Evolutionary conservation across 108 stramenopile species (phyloP).

Genomic region (Cylindrotheca closterium): DNA sequence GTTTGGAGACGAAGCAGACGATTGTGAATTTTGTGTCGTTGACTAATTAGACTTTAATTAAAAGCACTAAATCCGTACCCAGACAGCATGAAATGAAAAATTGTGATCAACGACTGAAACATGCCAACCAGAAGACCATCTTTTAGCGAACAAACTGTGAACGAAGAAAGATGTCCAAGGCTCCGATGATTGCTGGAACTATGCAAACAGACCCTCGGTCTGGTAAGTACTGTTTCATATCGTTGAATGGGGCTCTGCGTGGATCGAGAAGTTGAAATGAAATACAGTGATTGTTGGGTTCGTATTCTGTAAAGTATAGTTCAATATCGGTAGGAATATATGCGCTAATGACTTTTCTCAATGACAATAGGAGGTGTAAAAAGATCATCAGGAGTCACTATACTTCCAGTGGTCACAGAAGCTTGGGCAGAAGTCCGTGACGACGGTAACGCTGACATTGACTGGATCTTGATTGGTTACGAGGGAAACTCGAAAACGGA

Average conservation of each 20-base stretch:
- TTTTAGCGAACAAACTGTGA: too few species aligned
- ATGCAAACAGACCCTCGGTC: conserved; percentile 80
- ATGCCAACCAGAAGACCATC: too few species aligned
- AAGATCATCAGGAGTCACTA: conserved; percentile 70
- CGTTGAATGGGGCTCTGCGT: too few species aligned
- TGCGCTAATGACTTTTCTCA: conserved; percentile 1
- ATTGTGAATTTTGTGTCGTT: too few species aligned
- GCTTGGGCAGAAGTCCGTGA: conserved; percentile 76
- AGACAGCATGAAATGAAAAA: too few species aligned
- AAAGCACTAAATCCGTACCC: too few species aligned
- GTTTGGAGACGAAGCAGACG: too few species aligned
- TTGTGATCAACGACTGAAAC: too few species aligned
- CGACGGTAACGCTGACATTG: conserved; percentile 54
- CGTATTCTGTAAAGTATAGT: background rate
- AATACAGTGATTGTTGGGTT: too few species aligned
- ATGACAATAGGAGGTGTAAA: conserved; percentile 54
- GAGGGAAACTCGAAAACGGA: conserved; percentile 72
- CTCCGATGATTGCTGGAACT: conserved; percentile 56
- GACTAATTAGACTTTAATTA: too few species aligned
- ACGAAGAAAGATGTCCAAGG: conserved; percentile 16
- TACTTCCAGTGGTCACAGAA: conserved; percentile 53
- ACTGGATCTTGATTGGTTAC: conserved; percentile 80
- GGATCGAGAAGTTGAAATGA: conserved; percentile 10
- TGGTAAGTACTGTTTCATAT: too few species aligned
- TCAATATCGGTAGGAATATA: background rate